phyloP scores from a whole-genome alignment of 192 early-diverging fungal genomes.

The Backusella liffmaniae region DNA sequence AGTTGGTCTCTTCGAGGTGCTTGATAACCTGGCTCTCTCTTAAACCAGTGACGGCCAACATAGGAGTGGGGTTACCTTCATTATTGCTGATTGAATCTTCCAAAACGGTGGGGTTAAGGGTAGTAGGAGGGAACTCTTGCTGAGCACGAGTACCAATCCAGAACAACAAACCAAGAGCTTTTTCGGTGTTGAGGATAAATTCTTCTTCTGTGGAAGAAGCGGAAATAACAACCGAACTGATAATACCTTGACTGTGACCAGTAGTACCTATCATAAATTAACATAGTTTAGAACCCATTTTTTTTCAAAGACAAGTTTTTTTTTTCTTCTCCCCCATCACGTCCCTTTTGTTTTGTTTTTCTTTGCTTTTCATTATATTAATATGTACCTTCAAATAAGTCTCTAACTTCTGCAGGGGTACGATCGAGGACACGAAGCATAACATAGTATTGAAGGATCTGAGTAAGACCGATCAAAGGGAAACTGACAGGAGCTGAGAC shows the following conservation, averaged over 20 bases:
- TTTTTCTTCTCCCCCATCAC: background rate
- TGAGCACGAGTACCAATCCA: conserved; percentile 83
- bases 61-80: conserved; percentile 90
- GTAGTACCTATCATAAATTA: conserved; percentile 50
- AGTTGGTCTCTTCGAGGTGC: conserved; percentile 86
- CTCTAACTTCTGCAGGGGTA: conserved; percentile 57
- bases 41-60: conserved; percentile 86
- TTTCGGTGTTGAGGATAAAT: conserved; percentile 72
- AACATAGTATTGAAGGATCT: conserved; percentile 87
- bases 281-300: background rate
- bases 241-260: conserved; percentile 92
- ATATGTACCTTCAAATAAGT: conserved; percentile 52
- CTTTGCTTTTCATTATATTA: background rate
- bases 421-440: conserved; percentile 67
- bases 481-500: conserved; percentile 79
- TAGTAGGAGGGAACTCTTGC: conserved; percentile 74
- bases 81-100: conserved; percentile 86
- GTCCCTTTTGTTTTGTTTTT: background rate
- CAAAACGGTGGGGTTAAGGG: conserved; percentile 82
- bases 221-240: conserved; percentile 81
- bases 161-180: conserved; percentile 79
- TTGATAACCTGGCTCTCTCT: conserved; percentile 80
- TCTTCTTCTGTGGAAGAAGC: conserved; percentile 74
- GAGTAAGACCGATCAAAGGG: conserved; percentile 89
- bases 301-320: background rate